A percentile compares a stretch with the other conserved stretches of the same genome.
phyloP scores from a whole-genome alignment of 331 rosid species.

The Malus hybrid region DNA sequence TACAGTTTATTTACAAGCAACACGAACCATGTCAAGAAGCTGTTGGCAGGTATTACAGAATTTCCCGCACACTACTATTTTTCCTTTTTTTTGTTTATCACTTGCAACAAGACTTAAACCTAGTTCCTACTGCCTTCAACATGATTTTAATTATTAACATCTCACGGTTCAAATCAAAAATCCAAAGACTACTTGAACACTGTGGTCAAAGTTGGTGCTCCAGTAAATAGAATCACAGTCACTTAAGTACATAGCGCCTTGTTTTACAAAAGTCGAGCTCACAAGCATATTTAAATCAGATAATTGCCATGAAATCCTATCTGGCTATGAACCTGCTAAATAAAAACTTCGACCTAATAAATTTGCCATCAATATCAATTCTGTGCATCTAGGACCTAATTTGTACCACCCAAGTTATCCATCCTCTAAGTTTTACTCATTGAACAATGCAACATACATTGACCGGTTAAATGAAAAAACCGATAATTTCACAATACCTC shows the following conservation, averaged over 20 bases:
- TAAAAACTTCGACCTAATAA: background rate
- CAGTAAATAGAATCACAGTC: background rate
- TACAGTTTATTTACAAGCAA: slow-evolving; percentile 6
- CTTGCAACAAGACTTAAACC: background rate
- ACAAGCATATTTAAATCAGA: background rate
- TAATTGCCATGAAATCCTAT: background rate
- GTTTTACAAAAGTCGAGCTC: background rate
- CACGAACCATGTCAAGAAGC: slow-evolving; percentile 1
- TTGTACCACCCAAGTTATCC: background rate
- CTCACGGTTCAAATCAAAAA: background rate
- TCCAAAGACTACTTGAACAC: background rate
- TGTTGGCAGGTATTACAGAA: background rate
- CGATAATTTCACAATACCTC: slow-evolving; percentile 11
- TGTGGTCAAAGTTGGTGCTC: background rate
- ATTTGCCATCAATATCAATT: background rate
- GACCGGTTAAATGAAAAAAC: background rate
- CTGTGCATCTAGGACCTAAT: background rate
- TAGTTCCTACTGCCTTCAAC: background rate
- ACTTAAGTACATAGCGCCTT: background rate
- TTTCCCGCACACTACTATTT: background rate
- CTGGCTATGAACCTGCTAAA: background rate
- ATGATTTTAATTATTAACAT: background rate
- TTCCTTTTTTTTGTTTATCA: background rate
- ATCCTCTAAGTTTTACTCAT: background rate
- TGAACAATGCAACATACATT: background rate